Conservation (phyloP, 169 alveolate species). For the Plasmodium vivax region DNA sequence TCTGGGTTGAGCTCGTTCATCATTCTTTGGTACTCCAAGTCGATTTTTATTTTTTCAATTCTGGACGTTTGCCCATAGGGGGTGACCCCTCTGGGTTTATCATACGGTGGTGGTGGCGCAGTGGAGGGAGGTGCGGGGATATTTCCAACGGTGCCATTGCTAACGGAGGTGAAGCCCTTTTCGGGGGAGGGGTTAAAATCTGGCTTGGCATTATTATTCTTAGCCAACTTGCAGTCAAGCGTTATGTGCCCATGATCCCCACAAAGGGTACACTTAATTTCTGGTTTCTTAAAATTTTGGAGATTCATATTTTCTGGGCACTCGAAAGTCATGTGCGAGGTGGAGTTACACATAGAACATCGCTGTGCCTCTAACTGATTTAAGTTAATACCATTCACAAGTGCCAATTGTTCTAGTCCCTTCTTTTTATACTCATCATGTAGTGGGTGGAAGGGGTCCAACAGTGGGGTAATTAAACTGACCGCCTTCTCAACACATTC, state of each 20-base stretch:
- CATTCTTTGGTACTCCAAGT: slow-evolving; percentile 62
- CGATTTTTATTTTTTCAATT: slow-evolving; percentile 33
- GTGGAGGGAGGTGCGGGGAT: background rate
- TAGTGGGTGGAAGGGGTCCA: slow-evolving; percentile 90
- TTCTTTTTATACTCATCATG: slow-evolving; percentile 90
- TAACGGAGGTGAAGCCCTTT: background rate
- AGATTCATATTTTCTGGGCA: slow-evolving; percentile 84
- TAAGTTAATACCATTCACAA: slow-evolving; percentile 87
- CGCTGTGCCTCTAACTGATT: slow-evolving; percentile 81
- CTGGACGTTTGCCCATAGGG: background rate
- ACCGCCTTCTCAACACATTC: slow-evolving; percentile 89
- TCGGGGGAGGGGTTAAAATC: background rate
- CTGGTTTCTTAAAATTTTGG: slow-evolving; percentile 77
- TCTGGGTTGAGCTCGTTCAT: slow-evolving; percentile 56
- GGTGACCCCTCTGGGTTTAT: background rate
- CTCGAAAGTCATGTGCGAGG: slow-evolving; percentile 87
- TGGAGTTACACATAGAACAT: slow-evolving; percentile 88
- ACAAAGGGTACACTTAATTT: slow-evolving; percentile 88
- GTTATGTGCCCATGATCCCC: slow-evolving; percentile 94
- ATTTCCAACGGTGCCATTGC: background rate
- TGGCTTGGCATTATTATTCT: slow-evolving; percentile 24
- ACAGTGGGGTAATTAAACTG: slow-evolving; percentile 87
- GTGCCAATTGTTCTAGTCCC: slow-evolving; percentile 89
- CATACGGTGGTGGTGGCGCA: slow-evolving; percentile 48
- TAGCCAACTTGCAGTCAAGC: slow-evolving; percentile 90